Evolutionary conservation across 805 yeast genomes (phyloP).

Genomic region (Wickerhamiella sergipiensis): DNA sequence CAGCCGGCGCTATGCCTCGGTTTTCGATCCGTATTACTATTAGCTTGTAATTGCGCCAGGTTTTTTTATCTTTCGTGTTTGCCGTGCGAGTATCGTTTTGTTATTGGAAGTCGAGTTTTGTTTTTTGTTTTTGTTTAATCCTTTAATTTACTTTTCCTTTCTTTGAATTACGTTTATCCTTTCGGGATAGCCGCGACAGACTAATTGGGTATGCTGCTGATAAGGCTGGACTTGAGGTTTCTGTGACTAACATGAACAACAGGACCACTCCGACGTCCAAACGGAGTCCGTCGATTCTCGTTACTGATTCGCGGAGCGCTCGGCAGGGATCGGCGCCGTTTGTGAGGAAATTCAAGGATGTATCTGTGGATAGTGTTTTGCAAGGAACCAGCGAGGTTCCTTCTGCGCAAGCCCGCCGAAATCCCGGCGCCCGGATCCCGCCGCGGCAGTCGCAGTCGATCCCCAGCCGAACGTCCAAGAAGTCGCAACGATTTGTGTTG

Average conservation of each 20-base stretch:
- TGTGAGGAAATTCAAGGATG: constrained; percentile 59
- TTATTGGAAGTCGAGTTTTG: too few relatives aligned
- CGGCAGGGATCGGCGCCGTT: constrained; percentile 29
- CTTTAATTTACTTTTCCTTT: too few relatives aligned
- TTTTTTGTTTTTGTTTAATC: too few relatives aligned
- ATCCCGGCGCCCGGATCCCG: constrained; percentile 1
- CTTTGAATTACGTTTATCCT: too few relatives aligned
- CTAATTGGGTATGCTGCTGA: too few relatives aligned
- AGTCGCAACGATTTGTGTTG: constrained; percentile 69
- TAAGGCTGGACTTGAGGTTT: background rate
- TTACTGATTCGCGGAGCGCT: constrained; percentile 68
- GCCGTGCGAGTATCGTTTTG: too few relatives aligned
- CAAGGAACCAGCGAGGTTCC: constrained; percentile 80
- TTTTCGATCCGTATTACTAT: background rate
- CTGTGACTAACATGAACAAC: background rate
- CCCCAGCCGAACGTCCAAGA: constrained; percentile 58
- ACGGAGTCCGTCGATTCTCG: constrained; percentile 84
- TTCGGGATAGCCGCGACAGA: too few relatives aligned
- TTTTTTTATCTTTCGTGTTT: too few relatives aligned
- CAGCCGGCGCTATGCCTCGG: background rate
- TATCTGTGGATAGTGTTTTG: constrained; percentile 67
- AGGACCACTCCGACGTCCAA: constrained; percentile 50
- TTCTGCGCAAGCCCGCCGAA: constrained; percentile 44
- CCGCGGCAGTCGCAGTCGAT: constrained; percentile 9
- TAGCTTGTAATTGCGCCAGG: too few relatives aligned